Base-by-base conservation (phyloP, 2,329 filamentous ascomycete genomes). In the Fusarium tricinctum region DNA sequence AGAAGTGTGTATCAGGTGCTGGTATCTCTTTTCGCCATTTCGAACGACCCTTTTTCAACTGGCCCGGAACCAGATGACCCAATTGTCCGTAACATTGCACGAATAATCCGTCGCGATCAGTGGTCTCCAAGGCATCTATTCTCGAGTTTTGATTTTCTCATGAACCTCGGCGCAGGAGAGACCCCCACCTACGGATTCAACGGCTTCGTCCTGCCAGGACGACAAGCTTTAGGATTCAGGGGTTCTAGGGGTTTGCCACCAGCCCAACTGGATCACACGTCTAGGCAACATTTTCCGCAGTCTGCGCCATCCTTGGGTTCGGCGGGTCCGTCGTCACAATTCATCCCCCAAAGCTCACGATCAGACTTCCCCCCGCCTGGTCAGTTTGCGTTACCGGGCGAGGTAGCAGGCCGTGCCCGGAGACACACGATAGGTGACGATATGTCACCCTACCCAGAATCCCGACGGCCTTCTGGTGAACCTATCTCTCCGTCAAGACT, bases 1-100 rank as follows among this genome's bases (percentile, higher is more conserved):
- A 81, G 85, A 50, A 81, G 80, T 46, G 81, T 86, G 8, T 85
- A 87, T 71, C 84, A 85, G 68, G 81, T 78, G 5, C 74, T 88
- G 6, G 85, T 87, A 10, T 81, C 80, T 35, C 74, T 85, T 4
- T 86, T 86, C 69, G 78, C 79, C 3, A 78, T 76, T 64, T 82
- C 79, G 3, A 79, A 79, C 13, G 85, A 88, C 51, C 79, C 80
- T 2, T 73, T 80, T 4, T 76, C 78, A 14, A 70, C 76, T 14
- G 80, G 81, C 8, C 67, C 85, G 56, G 78, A 79, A n/a, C 78
- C 79, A 4, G 82, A 87, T 57, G 78, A 79, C 17, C 78, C 79
- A 10, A 71, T 85, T 10, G 76, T 85, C 58, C 78, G 78, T 35
- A 80, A 79, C 6, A 77, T 83, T 2, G 77, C 81, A n/a, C 78